phyloP scores from a whole-genome alignment of 441 rosid species.

The Erodium texanum region DNA sequence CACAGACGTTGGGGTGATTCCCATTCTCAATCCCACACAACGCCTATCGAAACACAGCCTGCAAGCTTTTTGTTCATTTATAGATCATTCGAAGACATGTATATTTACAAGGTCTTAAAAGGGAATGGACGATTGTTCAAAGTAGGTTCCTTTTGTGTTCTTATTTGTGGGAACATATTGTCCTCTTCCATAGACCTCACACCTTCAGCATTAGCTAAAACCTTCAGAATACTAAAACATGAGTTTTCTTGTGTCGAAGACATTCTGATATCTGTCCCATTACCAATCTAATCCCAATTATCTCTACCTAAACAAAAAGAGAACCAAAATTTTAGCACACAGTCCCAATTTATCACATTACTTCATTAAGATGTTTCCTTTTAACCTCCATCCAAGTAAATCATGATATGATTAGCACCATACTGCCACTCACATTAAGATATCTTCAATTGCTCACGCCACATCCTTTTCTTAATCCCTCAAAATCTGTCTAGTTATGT shows the following conservation, averaged over 20 bases:
- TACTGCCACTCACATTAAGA: too few species aligned
- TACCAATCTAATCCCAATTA: neutral
- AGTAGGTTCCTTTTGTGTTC: neutral
- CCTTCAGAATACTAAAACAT: neutral
- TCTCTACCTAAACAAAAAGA: neutral
- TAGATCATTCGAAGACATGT: neutral
- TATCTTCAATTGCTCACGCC: too few species aligned
- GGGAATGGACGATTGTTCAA: neutral
- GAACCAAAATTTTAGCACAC: neutral
- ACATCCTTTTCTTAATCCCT: too few species aligned
- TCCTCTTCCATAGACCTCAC: neutral
- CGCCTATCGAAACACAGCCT: too few species aligned
- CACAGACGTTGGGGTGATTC: too few species aligned
- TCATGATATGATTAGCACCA: too few species aligned
- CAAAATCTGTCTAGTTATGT: neutral
- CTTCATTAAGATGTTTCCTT: too few species aligned
- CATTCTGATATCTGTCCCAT: neutral
- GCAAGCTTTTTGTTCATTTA: neutral
- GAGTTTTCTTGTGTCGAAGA: neutral
- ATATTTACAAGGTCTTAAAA: neutral
- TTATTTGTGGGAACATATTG: neutral
- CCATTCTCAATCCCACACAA: too few species aligned
- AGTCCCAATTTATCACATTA: neutral
- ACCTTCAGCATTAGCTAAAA: neutral
- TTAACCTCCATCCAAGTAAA: too few species aligned